Evolutionary conservation across 306 rosid genomes (phyloP), one percentile per base, ranked within the genome.

Genomic region (Acmispon strigosus): DNA sequence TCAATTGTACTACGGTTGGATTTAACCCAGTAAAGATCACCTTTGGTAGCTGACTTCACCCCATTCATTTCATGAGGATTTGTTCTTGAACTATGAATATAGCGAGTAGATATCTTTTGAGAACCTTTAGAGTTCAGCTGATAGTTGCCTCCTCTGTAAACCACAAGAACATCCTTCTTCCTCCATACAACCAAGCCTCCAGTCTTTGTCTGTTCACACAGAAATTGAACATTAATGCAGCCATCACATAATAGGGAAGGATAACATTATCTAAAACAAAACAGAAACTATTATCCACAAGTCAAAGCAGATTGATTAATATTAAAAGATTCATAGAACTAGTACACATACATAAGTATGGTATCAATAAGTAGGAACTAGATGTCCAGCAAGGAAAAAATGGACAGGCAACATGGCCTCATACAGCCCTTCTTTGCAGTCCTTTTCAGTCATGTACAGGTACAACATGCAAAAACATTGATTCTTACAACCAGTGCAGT

Each of bases 131-230:
- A 56, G 58, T 70, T 60, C 56, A 59, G 37, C 53, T 65, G 84
- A 80, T 80, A 37, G 60, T 80, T 64, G 79, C 81, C 56, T 34
- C 96, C 92, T 60, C 98, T 76, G 74, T 82, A 92, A 70, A 92
- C 79, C 24, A 92, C 95, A 66, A 82, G 92, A 62, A 45, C 50
- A 47, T 92, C 83, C 72, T 92, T 86, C 86, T 77, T 87, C 44
- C 88, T 77, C 89, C 90, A 88, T 19, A 89, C 86, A 78, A 89
- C 96, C 84, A 89, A 61, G 65, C 98, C 98, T 54, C 96, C 90
- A n/a, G 95, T 86, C 84, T 87, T 92, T 48, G 50, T 73, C 98
- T 92, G 85, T 58, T 52, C 41, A 73, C 65, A 50, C 32, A 65
- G 29, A 61, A 86, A 72, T 66, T 63, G 17, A 37, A 32, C 60